These are phyloP conservation scores for Russula lepida DNA, from an alignment of 768 basidiomycete genomes.

Conservation along the genomic window DNA sequence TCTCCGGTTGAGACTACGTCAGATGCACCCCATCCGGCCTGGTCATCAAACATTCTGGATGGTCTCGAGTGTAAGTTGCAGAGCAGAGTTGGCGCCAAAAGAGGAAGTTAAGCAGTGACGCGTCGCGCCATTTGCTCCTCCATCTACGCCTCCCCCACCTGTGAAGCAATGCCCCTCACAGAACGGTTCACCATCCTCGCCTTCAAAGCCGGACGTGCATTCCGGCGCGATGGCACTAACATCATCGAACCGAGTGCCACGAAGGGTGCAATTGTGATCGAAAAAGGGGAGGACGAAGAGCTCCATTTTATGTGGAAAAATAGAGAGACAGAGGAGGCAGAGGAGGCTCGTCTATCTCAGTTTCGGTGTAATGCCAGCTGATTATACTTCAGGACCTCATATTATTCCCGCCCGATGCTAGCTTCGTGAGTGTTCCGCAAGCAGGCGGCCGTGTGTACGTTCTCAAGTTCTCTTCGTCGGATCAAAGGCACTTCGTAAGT, in stretches of 20 bases:
- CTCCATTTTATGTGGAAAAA: constrained; percentile 79
- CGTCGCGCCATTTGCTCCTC: not conserved
- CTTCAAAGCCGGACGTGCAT: constrained; percentile 68
- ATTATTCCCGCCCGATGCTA: constrained; percentile 79
- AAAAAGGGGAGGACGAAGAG: constrained; percentile 64
- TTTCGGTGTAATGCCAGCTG: not conserved
- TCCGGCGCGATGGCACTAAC: constrained; percentile 57
- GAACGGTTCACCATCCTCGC: constrained; percentile 30
- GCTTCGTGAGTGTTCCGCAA: constrained; percentile 65
- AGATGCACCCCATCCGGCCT: constrained; percentile 20
- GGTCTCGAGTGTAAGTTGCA: not conserved
- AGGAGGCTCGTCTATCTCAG: constrained; percentile 43
- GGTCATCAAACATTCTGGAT: constrained; percentile 16
- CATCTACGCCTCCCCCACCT: not conserved
- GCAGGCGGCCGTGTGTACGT: constrained; percentile 71
- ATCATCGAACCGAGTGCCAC: constrained; percentile 56
- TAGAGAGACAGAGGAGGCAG: constrained; percentile 46
- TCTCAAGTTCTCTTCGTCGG: constrained; percentile 85
- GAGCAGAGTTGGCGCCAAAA: not conserved
- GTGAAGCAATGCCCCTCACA: constrained; percentile 14
- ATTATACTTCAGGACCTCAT: constrained; percentile 59
- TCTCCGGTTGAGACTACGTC: constrained; percentile 41
- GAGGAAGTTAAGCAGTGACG: constrained; percentile 12
- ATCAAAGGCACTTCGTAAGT: constrained; percentile 83
- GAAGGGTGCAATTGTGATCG: constrained; percentile 67